A percentile compares a stretch with the other conserved stretches of the same genome.
Evolutionary conservation across 2,329 filamentous ascomycete species (phyloP).

Genomic region (Fusarium sulawesiense): DNA sequence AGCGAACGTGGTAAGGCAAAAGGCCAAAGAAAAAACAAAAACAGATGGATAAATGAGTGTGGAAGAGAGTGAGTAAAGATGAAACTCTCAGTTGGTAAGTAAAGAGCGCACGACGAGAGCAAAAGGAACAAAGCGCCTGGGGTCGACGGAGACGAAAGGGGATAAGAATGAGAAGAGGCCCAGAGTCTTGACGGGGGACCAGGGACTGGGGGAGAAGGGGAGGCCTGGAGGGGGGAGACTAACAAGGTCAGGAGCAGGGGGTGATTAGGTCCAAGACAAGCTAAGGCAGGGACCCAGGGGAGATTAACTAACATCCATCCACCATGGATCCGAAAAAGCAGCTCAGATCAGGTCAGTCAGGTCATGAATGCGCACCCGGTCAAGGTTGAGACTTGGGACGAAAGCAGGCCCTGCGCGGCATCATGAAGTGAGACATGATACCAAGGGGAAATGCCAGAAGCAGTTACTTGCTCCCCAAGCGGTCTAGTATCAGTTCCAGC

Average conservation of each 20-base stretch:
- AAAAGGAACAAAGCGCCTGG: no score
- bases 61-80: no score
- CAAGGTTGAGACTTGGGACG: slow-evolving; percentile 19
- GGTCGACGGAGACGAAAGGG: no score
- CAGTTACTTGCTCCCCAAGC: slow-evolving; percentile 9
- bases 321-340: slow-evolving; percentile 19
- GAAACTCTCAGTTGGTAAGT: no score
- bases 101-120: no score
- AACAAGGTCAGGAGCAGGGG: slow-evolving; percentile 26
- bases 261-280: slow-evolving; percentile 12
- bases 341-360: neutral
- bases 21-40: no score
- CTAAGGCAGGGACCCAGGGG: slow-evolving; percentile 21
- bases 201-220: no score
- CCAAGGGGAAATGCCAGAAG: slow-evolving; percentile 23
- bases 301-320: slow-evolving; percentile 23
- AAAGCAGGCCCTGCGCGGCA: slow-evolving; percentile 23
- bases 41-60: no score
- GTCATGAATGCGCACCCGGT: slow-evolving; percentile 29
- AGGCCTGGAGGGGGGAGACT: slow-evolving; percentile 10
- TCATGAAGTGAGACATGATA: slow-evolving; percentile 23
- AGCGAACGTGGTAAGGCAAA: no score
- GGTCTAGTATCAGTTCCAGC: slow-evolving; percentile 31
- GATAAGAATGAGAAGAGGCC: no score
- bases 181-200: no score